These are phyloP conservation scores for Wickerhamiella allomyrinae DNA, from an alignment of 805 yeast genomes.

Conservation along the genomic window DNA sequence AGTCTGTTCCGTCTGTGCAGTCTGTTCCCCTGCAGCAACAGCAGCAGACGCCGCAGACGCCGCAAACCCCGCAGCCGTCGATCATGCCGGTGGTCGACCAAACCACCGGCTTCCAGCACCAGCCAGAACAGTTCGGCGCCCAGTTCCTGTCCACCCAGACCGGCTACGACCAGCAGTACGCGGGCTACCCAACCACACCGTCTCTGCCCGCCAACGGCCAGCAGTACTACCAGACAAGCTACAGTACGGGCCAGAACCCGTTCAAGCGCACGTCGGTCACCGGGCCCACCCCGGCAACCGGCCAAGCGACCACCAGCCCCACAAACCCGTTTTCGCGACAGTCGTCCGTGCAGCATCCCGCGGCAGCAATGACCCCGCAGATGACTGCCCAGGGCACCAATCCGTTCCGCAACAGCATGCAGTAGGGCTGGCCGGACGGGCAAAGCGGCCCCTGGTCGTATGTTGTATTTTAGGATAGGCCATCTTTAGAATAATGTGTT, in stretches of 20 bases:
- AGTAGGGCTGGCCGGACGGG: no score
- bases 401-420: conserved; percentile 24
- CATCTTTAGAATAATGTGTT: no score
- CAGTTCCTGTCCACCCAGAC: no score
- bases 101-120: neutral
- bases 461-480: no score
- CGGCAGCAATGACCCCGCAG: conserved; percentile 1
- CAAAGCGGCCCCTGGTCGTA: no score
- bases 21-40: conserved; percentile 1
- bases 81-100: neutral
- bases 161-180: no score
- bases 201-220: no score
- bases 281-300: conserved; percentile 31
- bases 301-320: conserved; percentile 7
- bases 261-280: conserved; percentile 9
- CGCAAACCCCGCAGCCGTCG: neutral
- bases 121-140: no score
- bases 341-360: neutral
- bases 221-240: neutral
- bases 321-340: conserved; percentile 3
- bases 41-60: conserved; percentile 13
- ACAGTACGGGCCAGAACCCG: conserved; percentile 14
- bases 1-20: neutral
- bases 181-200: no score
- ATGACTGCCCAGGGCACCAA: conserved; percentile 10